Base-by-base conservation (phyloP, 345 rosid genomes). In the Aethionema arabicum region DNA sequence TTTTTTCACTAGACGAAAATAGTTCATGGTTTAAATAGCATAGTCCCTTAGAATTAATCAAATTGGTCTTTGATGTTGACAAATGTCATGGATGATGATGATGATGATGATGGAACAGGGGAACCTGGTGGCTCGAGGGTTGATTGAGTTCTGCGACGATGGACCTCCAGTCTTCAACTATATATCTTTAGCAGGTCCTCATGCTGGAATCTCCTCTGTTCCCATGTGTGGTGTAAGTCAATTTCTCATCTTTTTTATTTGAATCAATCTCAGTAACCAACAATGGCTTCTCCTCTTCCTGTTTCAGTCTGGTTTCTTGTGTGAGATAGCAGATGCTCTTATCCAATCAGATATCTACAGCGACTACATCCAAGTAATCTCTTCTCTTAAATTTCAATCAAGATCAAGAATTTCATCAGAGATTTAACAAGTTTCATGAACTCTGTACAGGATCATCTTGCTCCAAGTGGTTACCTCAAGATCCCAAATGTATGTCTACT, bases 171-270 rank as follows among this genome's bases (percentile, higher is more conserved):
- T 93, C 32, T 75, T 74, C 72, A 93, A 89, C 74, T 89, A 78
- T 59, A 67, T 93, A 70, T 89, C 99, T 21, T 73, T 93, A 52
- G 99, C 76, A 47, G 99, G 98, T 61, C 99, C 97, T 61, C 96
- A 93, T 76, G 97, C 99, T 72, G 99, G 99, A 11, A 79, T 91
- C 44, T 95, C 99, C 63, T 87, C 97, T 62, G 90, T 92, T 65
- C 97, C 99, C 80, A 77, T 84, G 52, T 92, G 97, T 65, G 95
- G 92, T 67, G 99, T 89, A 82, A 82, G 95, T 80, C 44, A 40
- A 47, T 47, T 5, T 11, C 52, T 45, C 8, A 11, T 4, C 12
- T 15, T n/a, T 11, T 13, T 4, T 32, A 3, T 51, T 41, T 5
- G 40, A 38, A 36, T 33, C 27, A 10, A 8, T 12, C 45, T 52